Base-by-base conservation (phyloP, 495 filamentous ascomycete genomes). In the Trichoderma erinaceum region DNA sequence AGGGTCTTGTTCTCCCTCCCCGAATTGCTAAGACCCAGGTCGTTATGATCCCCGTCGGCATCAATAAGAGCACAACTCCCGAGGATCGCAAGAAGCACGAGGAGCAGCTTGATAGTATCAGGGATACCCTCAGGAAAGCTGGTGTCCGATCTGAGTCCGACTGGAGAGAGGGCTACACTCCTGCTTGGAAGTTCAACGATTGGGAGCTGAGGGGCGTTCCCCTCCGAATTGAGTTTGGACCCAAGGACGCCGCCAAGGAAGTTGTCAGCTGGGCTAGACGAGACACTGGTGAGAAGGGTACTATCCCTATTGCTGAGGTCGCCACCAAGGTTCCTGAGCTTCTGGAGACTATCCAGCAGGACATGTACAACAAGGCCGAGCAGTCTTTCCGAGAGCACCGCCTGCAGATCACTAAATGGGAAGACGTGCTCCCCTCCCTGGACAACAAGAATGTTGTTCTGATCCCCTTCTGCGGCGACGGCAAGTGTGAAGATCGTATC, bases 181-280 rank as follows among this genome's bases (percentile, higher is more conserved):
- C 95, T 16, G 94, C 91, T 70, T 97, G 88, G 86, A 98, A 99
- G 78, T 97, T 98, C 84, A 95, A 95, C 82, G 91, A 98, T 79
- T 96, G 90, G 90, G 96, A 99, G 78, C 82, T 97, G 68, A 93
- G 92, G 78, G 95, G 95, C 76, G 88, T 97, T 16, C 95, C 96
- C 18, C 81, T 99, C 41, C 92, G 96, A 46, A 83, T 99, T 64
- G 95, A 98, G 77, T 95, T 96, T 75, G 96, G 96, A 46, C 95
- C 95, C 64, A 95, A 95, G 77, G 95, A 98, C 75, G 87, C 88
- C 3, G 90, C 88, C 52, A 91, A 92, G 71, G 85, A 90, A 64
- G 90, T 93, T 32, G 88, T 97, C 68, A 90, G 90, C 65, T 89
- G 87, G 69, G 89, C 93, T 12, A 91, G 95, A 68, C 90, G 95